A percentile compares a stretch with the other conserved stretches of the same genome.
phyloP scores from a whole-genome alignment of 306 rosid genomes.

The Cajanus cajan region DNA sequence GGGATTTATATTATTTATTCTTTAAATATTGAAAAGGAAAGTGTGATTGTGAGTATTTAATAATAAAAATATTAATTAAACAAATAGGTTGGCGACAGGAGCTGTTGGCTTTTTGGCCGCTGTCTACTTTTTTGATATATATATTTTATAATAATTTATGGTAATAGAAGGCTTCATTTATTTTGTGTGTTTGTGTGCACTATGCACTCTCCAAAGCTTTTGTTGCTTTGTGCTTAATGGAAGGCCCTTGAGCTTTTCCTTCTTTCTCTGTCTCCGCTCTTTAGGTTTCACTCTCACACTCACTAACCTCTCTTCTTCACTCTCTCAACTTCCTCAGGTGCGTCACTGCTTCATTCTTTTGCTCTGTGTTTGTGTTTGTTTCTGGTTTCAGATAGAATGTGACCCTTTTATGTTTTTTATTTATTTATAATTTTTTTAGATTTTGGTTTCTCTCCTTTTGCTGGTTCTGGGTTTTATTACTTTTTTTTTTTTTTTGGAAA shows the following conservation, averaged over 20 bases:
- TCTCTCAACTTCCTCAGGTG: constrained; percentile 38
- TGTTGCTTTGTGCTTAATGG: constrained; percentile 81
- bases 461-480: not conserved
- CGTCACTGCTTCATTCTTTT: not conserved
- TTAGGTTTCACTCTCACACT: constrained; percentile 23
- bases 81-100: not conserved
- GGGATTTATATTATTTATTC: too few species aligned
- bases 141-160: not conserved
- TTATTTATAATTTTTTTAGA: not conserved
- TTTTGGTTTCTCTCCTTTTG: not conserved
- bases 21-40: too few species aligned
- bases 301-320: constrained; percentile 34
- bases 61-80: not conserved
- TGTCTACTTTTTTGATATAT: not conserved
- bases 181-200: constrained; percentile 29
- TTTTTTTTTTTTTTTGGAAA: not conserved
- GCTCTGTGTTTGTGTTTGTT: not conserved
- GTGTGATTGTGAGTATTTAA: too few species aligned
- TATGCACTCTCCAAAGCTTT: constrained; percentile 49
- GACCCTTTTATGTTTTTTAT: not conserved
- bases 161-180: constrained; percentile 21
- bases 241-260: constrained; percentile 53
- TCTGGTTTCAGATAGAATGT: not conserved
- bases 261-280: constrained; percentile 13
- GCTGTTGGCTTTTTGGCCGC: constrained; percentile 35